Conservation (phyloP, 2,329 filamentous ascomycete genomes). For the Ascochyta clinopodiicola region DNA sequence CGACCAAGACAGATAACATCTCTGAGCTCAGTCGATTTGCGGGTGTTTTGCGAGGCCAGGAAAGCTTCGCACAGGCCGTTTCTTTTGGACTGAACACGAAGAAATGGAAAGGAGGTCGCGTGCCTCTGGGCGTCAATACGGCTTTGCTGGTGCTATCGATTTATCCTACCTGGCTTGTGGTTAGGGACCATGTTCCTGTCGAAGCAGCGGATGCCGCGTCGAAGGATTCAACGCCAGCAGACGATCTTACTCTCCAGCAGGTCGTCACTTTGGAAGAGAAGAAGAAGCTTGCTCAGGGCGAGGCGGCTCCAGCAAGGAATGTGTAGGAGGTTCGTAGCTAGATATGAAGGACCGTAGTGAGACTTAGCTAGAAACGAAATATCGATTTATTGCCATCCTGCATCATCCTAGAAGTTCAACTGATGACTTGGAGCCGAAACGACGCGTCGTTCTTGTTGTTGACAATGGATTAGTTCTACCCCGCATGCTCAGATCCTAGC, state of each 20-base stretch:
- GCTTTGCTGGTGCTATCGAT: constrained; percentile 34
- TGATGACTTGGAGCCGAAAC: not conserved
- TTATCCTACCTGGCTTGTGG: constrained; percentile 41
- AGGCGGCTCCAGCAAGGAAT: constrained; percentile 18
- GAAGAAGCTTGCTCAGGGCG: constrained; percentile 19
- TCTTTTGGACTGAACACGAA: constrained; percentile 53
- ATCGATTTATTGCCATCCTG: not conserved
- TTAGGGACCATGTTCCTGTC: constrained; percentile 39
- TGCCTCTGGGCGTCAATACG: constrained; percentile 53
- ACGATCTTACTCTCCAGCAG: constrained; percentile 5
- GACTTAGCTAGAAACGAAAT: not conserved
- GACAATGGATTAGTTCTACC: not conserved
- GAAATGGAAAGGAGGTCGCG: constrained; percentile 52
- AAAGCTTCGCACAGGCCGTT: constrained; percentile 55
- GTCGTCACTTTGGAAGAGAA: constrained; percentile 17
- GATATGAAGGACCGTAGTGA: not conserved
- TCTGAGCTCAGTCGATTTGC: constrained; percentile 57
- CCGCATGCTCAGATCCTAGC: not conserved
- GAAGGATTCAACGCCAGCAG: not conserved
- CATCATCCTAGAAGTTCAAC: not conserved
- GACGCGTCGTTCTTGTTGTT: not conserved
- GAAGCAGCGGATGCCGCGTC: constrained; percentile 18
- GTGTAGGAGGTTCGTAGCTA: not conserved
- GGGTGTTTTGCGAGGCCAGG: constrained; percentile 54
- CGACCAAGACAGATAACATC: constrained; percentile 63